Percentiles rank a stretch among this genome's conserved stretches.
Evolutionary conservation across 2,329 filamentous ascomycete genomes (phyloP).

Genomic region (Cryoendolithus antarcticus): DNA sequence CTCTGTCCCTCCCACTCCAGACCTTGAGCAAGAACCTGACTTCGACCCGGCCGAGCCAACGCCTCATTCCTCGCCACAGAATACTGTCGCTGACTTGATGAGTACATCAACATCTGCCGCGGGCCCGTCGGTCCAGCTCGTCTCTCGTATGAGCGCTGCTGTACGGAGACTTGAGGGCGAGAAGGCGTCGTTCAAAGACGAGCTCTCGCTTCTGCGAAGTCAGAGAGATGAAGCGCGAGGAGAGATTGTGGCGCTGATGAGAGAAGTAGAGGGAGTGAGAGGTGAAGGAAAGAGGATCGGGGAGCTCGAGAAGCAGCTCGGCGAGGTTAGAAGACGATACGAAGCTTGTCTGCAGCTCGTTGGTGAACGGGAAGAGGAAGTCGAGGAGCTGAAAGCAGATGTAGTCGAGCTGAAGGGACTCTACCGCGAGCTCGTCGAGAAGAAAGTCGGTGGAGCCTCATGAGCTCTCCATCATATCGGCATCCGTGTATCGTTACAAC

Average conservation of each 20-base stretch:
- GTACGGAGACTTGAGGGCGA: conserved; percentile 85
- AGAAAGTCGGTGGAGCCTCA: conserved; percentile 14
- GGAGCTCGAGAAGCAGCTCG: conserved; percentile 56
- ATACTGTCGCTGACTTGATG: conserved; percentile 48
- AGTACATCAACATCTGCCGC: conserved; percentile 66
- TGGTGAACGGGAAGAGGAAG: conserved; percentile 91
- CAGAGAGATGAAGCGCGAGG: conserved; percentile 86
- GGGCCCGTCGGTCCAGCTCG: conserved; percentile 84
- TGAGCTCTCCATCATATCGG: too few species aligned
- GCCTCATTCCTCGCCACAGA: conserved; percentile 45
- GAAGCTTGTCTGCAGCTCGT: conserved; percentile 87
- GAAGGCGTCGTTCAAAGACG: conserved; percentile 78
- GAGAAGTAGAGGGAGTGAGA: conserved; percentile 63
- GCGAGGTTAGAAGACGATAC: conserved; percentile 62
- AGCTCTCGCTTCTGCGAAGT: conserved; percentile 63
- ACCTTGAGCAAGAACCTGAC: conserved; percentile 38
- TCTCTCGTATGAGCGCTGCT: conserved; percentile 89
- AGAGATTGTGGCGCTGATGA: conserved; percentile 84
- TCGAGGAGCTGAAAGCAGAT: conserved; percentile 81
- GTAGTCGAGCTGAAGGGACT: conserved; percentile 90
- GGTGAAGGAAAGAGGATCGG: conserved; percentile 47
- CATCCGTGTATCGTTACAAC: too few species aligned
- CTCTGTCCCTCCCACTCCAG: conserved; percentile 31
- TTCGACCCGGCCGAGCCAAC: conserved; percentile 45
- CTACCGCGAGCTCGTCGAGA: conserved; percentile 80